Evolutionary conservation across 441 rosid species (phyloP).

Genomic region (Daphne laureola): DNA sequence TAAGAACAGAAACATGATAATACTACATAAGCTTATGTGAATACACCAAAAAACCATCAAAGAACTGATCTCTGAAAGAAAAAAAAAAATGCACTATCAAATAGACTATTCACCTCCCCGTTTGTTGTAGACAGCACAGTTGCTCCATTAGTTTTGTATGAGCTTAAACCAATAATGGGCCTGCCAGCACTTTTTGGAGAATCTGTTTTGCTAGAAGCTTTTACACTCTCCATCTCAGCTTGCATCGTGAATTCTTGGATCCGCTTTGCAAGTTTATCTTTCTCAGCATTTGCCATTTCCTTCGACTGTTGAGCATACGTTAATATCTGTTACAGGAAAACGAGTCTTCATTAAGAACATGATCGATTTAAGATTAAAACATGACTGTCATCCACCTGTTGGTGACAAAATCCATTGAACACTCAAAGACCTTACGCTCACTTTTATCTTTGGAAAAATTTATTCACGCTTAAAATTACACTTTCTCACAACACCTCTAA

Average conservation of each 20-base stretch:
- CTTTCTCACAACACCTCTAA: too few relatives aligned
- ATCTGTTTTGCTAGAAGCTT: slow-evolving; percentile 37
- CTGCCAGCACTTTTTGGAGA: slow-evolving; percentile 28
- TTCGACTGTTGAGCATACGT: slow-evolving; percentile 88
- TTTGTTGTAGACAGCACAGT: slow-evolving; percentile 40
- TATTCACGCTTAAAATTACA: too few relatives aligned
- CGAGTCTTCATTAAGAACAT: neutral
- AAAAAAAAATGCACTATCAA: slow-evolving; percentile 1
- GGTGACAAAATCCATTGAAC: too few relatives aligned
- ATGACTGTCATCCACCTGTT: too few relatives aligned
- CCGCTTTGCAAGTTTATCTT: slow-evolving; percentile 76
- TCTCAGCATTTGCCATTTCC: slow-evolving; percentile 67
- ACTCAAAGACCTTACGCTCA: too few relatives aligned
- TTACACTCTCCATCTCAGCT: slow-evolving; percentile 57
- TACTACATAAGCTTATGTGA: neutral
- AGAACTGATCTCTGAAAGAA: slow-evolving; percentile 1
- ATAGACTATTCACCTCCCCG: slow-evolving; percentile 55
- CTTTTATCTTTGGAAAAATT: too few relatives aligned
- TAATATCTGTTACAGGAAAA: slow-evolving; percentile 43
- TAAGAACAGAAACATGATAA: neutral
- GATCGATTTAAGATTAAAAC: neutral
- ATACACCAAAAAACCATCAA: slow-evolving; percentile 4
- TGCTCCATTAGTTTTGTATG: slow-evolving; percentile 47
- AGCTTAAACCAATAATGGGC: slow-evolving; percentile 34
- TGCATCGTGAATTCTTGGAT: slow-evolving; percentile 92